These are phyloP conservation scores for Myxozyma lipomycoides DNA, from an alignment of 805 yeast species.

Conservation along the genomic window DNA sequence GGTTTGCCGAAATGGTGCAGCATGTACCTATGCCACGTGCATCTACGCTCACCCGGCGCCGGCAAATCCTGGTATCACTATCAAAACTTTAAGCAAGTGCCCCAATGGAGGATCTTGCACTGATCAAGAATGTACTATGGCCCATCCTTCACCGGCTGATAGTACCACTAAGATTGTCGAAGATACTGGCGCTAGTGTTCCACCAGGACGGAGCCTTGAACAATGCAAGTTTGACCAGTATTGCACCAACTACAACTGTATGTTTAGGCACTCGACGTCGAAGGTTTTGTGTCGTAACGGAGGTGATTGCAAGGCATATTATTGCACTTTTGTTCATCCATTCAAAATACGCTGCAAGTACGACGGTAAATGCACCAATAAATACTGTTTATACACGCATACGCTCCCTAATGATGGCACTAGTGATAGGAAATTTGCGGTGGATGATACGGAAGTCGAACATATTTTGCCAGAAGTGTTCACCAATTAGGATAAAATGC, in stretches of 20 bases:
- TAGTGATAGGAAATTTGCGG: slow-evolving; percentile 21
- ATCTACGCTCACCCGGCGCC: slow-evolving; percentile 93
- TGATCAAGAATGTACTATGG: slow-evolving; percentile 58
- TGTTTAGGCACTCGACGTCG: slow-evolving; percentile 77
- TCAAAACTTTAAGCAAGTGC: slow-evolving; percentile 72
- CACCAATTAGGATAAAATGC: neutral
- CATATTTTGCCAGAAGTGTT: neutral
- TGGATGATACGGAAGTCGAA: slow-evolving; percentile 12
- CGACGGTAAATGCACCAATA: slow-evolving; percentile 69
- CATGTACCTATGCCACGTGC: slow-evolving; percentile 74
- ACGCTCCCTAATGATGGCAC: slow-evolving; percentile 53
- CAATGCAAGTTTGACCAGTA: slow-evolving; percentile 75
- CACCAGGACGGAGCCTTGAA: slow-evolving; percentile 49
- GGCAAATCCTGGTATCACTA: slow-evolving; percentile 68
- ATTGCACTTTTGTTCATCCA: slow-evolving; percentile 83
- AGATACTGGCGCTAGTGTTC: neutral
- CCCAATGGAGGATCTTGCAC: slow-evolving; percentile 60
- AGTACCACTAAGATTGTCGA: neutral
- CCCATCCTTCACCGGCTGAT: slow-evolving; percentile 73
- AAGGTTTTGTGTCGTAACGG: slow-evolving; percentile 79
- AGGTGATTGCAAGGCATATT: slow-evolving; percentile 66
- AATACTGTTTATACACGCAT: slow-evolving; percentile 68
- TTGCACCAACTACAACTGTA: slow-evolving; percentile 72
- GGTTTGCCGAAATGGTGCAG: slow-evolving; percentile 72
- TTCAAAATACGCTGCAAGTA: slow-evolving; percentile 74